Evolutionary conservation across 2,329 filamentous ascomycete genomes (phyloP).

Genomic region (Emydomyces testavorans): DNA sequence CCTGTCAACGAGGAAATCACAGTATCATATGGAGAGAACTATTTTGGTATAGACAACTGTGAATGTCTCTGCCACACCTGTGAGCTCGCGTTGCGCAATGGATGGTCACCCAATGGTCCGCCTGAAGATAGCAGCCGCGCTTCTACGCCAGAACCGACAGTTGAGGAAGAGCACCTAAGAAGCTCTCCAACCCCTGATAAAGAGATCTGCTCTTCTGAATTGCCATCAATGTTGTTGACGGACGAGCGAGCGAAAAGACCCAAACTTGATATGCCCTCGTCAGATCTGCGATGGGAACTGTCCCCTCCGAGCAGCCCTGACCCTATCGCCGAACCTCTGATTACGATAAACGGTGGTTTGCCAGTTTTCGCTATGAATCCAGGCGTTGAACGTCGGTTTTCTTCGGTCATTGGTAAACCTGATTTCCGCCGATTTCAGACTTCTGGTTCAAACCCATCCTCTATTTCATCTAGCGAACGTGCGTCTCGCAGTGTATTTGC

Average conservation of each 20-base stretch:
- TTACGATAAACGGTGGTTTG: slow-evolving; percentile 4
- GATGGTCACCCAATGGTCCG: slow-evolving; percentile 51
- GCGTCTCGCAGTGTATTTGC: slow-evolving; percentile 9
- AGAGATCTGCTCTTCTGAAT: slow-evolving; percentile 12
- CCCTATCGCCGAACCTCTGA: slow-evolving; percentile 11
- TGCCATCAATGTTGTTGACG: background rate
- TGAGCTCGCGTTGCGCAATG: slow-evolving; percentile 62
- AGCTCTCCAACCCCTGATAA: slow-evolving; percentile 2
- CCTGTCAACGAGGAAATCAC: slow-evolving; percentile 87
- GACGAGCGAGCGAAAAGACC: slow-evolving; percentile 4
- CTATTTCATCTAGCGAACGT: slow-evolving; percentile 3
- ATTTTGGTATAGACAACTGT: slow-evolving; percentile 89
- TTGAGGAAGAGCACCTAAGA: background rate
- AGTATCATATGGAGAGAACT: slow-evolving; percentile 88
- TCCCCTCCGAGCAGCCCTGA: slow-evolving; percentile 20
- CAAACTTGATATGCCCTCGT: slow-evolving; percentile 10
- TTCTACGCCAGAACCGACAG: background rate
- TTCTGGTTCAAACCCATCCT: slow-evolving; percentile 12
- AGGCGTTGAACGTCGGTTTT: background rate
- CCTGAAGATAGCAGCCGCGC: background rate
- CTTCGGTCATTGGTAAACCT: background rate
- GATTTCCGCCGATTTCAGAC: slow-evolving; percentile 22
- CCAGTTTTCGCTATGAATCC: background rate
- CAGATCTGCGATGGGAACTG: slow-evolving; percentile 27
- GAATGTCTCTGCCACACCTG: slow-evolving; percentile 89